phyloP scores from a whole-genome alignment of 805 yeast species.

The Lachancea nothofagi region DNA sequence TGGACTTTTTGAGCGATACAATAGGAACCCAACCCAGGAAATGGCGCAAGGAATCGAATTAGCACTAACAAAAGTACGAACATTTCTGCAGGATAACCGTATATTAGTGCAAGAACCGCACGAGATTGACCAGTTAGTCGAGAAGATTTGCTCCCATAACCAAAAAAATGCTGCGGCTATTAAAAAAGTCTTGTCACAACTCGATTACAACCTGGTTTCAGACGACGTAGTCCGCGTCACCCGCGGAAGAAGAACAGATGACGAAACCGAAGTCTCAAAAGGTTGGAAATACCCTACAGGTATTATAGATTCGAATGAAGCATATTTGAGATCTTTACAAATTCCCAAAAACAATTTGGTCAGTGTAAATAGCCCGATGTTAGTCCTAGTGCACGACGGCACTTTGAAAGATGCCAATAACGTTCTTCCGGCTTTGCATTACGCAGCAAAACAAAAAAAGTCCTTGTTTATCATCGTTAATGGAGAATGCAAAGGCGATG shows the following conservation, averaged over 20 bases:
- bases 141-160: constrained; percentile 12
- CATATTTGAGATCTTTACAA: constrained; percentile 28
- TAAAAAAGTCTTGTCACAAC: constrained; percentile 17
- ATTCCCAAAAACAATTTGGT: constrained; percentile 24
- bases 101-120: constrained; percentile 11
- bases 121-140: constrained; percentile 20
- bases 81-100: constrained; percentile 14
- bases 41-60: constrained; percentile 16
- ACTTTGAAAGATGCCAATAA: constrained; percentile 23
- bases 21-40: constrained; percentile 15
- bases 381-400: constrained; percentile 29
- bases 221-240: constrained; percentile 30
- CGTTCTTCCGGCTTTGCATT: constrained; percentile 26
- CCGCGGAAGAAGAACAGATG: constrained; percentile 23
- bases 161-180: constrained; percentile 16
- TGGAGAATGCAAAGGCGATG: constrained; percentile 30
- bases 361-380: constrained; percentile 17
- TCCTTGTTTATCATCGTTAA: constrained; percentile 24
- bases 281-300: constrained; percentile 31
- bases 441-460: constrained; percentile 21
- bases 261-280: constrained; percentile 28
- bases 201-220: constrained; percentile 25
- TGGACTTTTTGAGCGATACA: constrained; percentile 16
- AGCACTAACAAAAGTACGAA: constrained; percentile 15
- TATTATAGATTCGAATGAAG: constrained; percentile 23